Percentiles rank a stretch among this genome's conserved stretches.
phyloP scores from a whole-genome alignment of 1,284 basidiomycete genomes.

The Cystobasidium sp. region DNA sequence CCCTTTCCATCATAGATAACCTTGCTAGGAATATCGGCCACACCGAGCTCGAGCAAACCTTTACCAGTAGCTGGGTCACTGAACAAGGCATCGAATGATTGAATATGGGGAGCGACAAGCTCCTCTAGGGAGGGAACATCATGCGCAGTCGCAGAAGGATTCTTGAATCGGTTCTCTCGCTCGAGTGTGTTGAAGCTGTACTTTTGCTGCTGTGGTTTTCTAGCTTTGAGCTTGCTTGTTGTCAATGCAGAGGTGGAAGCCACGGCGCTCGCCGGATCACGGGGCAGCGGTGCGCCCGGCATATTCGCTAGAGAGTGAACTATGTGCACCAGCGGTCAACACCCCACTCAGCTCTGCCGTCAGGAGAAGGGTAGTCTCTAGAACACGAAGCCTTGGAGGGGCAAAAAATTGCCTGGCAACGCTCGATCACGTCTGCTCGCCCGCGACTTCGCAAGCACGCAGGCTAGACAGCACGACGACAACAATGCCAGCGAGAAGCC shows the following conservation, averaged over 20 bases:
- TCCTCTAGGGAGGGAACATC: slow-evolving; percentile 85
- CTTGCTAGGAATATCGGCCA: slow-evolving; percentile 84
- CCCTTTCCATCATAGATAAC: slow-evolving; percentile 86
- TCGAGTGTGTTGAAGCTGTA: slow-evolving; percentile 76
- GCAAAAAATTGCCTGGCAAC: slow-evolving; percentile 17
- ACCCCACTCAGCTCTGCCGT: not conserved
- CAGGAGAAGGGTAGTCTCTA: not conserved
- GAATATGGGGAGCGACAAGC: slow-evolving; percentile 90
- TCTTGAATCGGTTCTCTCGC: slow-evolving; percentile 79
- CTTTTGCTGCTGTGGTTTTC: slow-evolving; percentile 20
- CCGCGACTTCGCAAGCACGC: not conserved
- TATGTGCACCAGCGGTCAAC: not conserved
- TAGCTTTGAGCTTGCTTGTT: slow-evolving; percentile 12
- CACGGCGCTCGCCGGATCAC: slow-evolving; percentile 7
- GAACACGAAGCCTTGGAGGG: not conserved
- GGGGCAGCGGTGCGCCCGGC: slow-evolving; percentile 30
- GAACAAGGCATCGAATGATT: slow-evolving; percentile 95
- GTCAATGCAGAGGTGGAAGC: slow-evolving; percentile 28
- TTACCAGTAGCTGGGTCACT: slow-evolving; percentile 76
- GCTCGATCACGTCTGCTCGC: not conserved
- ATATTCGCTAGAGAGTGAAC: not conserved
- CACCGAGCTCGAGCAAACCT: slow-evolving; percentile 77
- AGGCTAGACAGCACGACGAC: too few species aligned
- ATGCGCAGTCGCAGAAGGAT: slow-evolving; percentile 72
- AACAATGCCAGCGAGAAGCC: too few species aligned